Percentiles rank a stretch among this genome's conserved stretches.
These are phyloP conservation scores for Anastatica hierochuntica DNA, from an alignment of 345 rosid species.

Conservation along the genomic window DNA sequence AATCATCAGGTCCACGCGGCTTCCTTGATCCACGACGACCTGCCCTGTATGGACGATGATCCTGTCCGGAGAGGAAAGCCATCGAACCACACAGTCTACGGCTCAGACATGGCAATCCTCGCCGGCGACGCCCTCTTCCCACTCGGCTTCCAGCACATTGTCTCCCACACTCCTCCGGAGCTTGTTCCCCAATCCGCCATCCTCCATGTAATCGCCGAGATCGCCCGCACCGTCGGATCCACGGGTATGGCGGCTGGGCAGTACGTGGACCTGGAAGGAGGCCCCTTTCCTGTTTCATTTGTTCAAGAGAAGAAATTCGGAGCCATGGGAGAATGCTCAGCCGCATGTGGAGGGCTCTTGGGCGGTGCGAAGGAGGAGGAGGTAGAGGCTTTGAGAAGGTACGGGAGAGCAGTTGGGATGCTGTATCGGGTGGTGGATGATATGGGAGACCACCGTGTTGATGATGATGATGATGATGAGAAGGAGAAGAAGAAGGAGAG, in stretches of 20 bases:
- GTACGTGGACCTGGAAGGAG: slow-evolving; percentile 82
- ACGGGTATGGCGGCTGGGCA: slow-evolving; percentile 98
- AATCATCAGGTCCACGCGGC: slow-evolving; percentile 51
- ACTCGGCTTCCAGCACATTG: slow-evolving; percentile 83
- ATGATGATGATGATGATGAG: neutral
- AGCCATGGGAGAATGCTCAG: slow-evolving; percentile 85
- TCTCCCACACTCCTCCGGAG: slow-evolving; percentile 52
- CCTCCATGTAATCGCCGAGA: slow-evolving; percentile 74
- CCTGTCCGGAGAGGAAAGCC: slow-evolving; percentile 79
- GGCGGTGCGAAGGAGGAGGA: slow-evolving; percentile 84
- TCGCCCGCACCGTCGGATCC: slow-evolving; percentile 87
- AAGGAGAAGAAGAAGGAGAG: slow-evolving; percentile 39
- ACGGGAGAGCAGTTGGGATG: slow-evolving; percentile 86
- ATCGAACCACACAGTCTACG: slow-evolving; percentile 69
- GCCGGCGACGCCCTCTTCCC: slow-evolving; percentile 98
- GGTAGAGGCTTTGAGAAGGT: slow-evolving; percentile 53
- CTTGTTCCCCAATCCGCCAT: slow-evolving; percentile 58
- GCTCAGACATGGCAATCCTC: slow-evolving; percentile 79
- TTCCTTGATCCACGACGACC: slow-evolving; percentile 86
- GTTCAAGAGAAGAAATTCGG: slow-evolving; percentile 86
- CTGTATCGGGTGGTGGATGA: slow-evolving; percentile 77
- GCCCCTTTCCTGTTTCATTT: slow-evolving; percentile 43
- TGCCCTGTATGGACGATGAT: slow-evolving; percentile 94
- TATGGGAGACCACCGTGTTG: slow-evolving; percentile 21
- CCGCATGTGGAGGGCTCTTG: slow-evolving; percentile 81